These are phyloP conservation scores for Dillenia turbinata DNA, from an alignment of 164 flowering plant species.

Conservation along the genomic window DNA sequence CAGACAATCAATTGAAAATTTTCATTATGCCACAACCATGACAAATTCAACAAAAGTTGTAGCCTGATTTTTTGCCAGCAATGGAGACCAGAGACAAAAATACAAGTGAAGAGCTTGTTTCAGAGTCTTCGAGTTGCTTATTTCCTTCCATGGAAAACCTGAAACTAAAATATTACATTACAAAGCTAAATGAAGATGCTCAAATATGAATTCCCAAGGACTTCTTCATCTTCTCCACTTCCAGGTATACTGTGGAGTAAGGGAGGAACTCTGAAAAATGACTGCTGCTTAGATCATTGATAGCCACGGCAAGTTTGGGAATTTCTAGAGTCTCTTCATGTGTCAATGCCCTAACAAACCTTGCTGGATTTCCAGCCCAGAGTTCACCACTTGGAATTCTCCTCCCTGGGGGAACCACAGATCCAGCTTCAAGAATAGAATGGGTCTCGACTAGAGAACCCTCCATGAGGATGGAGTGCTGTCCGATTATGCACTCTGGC, in stretches of 20 bases:
- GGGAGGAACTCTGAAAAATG: conserved; percentile 88
- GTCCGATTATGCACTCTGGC: conserved; percentile 96
- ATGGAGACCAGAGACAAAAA: conserved; percentile 11
- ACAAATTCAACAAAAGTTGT: too few species aligned
- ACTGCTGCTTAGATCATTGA: conserved; percentile 76
- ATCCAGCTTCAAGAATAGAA: conserved; percentile 92
- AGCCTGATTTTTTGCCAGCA: background rate
- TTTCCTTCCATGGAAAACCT: conserved; percentile 14
- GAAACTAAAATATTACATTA: background rate
- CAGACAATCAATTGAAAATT: too few species aligned
- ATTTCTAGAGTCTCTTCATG: conserved; percentile 86
- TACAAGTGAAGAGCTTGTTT: conserved; percentile 9
- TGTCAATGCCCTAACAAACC: conserved; percentile 75
- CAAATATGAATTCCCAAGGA: conserved; percentile 63
- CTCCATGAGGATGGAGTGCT: conserved; percentile 94
- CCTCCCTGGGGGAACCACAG: conserved; percentile 92
- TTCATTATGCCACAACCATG: too few species aligned
- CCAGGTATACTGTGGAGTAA: conserved; percentile 85
- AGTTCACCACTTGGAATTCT: conserved; percentile 93
- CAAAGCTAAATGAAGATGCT: conserved; percentile 12
- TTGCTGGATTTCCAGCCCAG: conserved; percentile 98
- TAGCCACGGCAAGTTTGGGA: conserved; percentile 89
- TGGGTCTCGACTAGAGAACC: conserved; percentile 95
- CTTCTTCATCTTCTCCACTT: conserved; percentile 94
- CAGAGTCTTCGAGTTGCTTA: conserved; percentile 18